Evolutionary conservation across 495 filamentous ascomycete species (phyloP), one percentile per base, ranked within the genome.

Genomic region (Talaromyces proteolyticus): DNA sequence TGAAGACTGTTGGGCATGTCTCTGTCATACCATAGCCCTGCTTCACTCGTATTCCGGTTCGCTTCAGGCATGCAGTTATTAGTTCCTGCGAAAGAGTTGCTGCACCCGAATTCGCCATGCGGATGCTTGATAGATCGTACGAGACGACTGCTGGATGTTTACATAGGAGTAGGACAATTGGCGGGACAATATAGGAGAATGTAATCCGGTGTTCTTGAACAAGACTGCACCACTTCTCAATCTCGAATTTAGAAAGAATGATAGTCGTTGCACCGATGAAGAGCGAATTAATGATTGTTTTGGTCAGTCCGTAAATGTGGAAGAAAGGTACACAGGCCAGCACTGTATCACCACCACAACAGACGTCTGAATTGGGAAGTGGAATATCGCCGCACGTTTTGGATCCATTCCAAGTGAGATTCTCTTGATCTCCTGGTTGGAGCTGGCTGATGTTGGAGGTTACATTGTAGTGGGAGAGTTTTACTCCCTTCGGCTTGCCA

Each of bases 401-500:
- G 29, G 85, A 61, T 6, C 79, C 80, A 40, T 82, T 67, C 65
- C 81, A 82, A 3, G 60, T 72, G 51, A 89, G 60, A 40, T 86
- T 72, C 1, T 67, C 68, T 1, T 68, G 76, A 34, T 95, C 89
- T 1, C 71, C 78, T 21, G 70, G 67, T 7, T 66, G 73, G 8
- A 80, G 59, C 37, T 58, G 61, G 38, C 61, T 65, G 42, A 63
- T 58, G 47, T 74, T 74, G 44, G 68, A 47, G 26, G 72, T 60
- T 49, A 93, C 76, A 58, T 93, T 93, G 39, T 57, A 52, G 62
- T 94, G 89, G 25, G 73, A 80, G 4, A 93, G 64, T 76, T 84
- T 84, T 21, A 50, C 92, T 16, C 92, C 92, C 67, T 97, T 96
- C 2, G 93, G 91, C 47, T 88, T 66, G 12, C 92, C 92, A 0